These are phyloP conservation scores for Nakazawaea siamensis DNA, from an alignment of 805 yeast species.

Conservation along the genomic window DNA sequence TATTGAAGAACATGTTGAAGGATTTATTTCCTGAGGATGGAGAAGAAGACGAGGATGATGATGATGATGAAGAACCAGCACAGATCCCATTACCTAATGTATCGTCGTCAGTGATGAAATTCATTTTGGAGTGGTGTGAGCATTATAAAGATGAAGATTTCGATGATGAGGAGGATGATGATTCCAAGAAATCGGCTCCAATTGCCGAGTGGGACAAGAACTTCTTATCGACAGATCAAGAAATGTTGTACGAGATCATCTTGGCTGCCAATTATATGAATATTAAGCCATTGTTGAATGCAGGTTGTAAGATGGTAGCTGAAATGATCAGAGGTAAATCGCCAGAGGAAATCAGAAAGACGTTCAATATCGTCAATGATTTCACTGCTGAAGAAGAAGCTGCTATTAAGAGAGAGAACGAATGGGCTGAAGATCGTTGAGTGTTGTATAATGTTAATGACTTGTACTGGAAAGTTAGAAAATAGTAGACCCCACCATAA, in stretches of 20 bases:
- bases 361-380: conserved; percentile 74
- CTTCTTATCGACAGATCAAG: conserved; percentile 89
- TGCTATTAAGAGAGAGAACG: conserved; percentile 79
- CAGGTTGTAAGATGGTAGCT: conserved; percentile 77
- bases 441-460: not conserved
- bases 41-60: conserved; percentile 23
- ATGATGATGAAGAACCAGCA: conserved; percentile 58
- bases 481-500: no score
- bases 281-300: conserved; percentile 65
- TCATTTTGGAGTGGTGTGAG: conserved; percentile 94
- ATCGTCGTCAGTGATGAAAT: conserved; percentile 75
- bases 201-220: conserved; percentile 95
- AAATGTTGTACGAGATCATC: conserved; percentile 75
- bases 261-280: conserved; percentile 76
- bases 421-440: conserved; percentile 80
- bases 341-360: conserved; percentile 73
- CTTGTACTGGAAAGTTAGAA: no score
- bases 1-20: conserved; percentile 79
- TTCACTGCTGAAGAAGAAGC: conserved; percentile 85
- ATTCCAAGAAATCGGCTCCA: conserved; percentile 80
- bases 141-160: conserved; percentile 78
- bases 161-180: conserved; percentile 75
- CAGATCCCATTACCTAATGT: conserved; percentile 90
- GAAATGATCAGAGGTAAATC: conserved; percentile 77
- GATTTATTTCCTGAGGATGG: conserved; percentile 36